Evolutionary conservation across 148 eudicot genomes (phyloP), one percentile per base, ranked within the genome.

Genomic region (Vaccinium corymbosum): DNA sequence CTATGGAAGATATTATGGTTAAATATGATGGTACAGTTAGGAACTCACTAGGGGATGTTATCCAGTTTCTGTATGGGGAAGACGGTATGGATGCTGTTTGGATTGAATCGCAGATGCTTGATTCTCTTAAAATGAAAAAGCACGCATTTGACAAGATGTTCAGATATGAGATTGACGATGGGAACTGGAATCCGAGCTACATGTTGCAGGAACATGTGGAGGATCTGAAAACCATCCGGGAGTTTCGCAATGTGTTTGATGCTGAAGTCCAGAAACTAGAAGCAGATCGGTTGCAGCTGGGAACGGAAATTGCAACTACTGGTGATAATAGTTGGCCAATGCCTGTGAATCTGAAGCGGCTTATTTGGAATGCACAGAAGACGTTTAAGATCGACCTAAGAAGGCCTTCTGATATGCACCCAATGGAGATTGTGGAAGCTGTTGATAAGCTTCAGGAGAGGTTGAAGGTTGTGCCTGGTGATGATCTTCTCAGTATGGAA

Each of bases 31-130:
- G 98, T 76, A 97, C 99, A 73, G 97, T 94, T 71, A 93, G 99
- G 80, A 97, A 97, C 82, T 97, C 98, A 6, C 85, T 97, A 82
- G 99, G 99, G 8, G 98, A 95, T 92, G 99, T 97, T 59, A 97
- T 97, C 79, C 99, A 97, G 91, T 97, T 97, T 89, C 92, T 97
- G 2, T 97, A 97, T 49, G 99, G 99, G 22, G 99, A 97, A 91
- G 99, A 97, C 90, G 99, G 99, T 85, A 97, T 97, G 99, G 99
- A 97, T 90, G 88, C 99, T 84, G 99, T 97, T 81, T 97, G 99
- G 99, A 97, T 97, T 29, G 99, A 97, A 85, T 87, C 95, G 7
- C 99, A 97, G 87, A 92, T 91, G 83, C 88, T 97, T 83, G 98
- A 97, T 81, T 93, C 98, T 52, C 85, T 97, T 74, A 97, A 97